phyloP scores from a whole-genome alignment of 2,329 filamentous ascomycete genomes.

The Phaeosphaeria sp. region DNA sequence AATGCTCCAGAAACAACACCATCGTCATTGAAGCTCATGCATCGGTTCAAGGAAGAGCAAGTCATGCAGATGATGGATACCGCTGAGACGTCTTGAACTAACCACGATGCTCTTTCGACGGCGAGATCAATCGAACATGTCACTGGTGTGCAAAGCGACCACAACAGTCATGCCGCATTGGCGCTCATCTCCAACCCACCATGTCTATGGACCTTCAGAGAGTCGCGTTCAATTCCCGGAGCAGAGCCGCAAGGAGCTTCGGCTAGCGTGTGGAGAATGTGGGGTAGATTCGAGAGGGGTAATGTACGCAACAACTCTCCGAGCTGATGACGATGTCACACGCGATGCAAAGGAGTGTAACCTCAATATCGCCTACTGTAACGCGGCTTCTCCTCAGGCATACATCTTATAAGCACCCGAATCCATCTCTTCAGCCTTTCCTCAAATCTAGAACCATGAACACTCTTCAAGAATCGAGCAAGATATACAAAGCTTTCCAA shows the following conservation, averaged over 20 bases:
- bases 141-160: not conserved
- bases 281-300: not conserved
- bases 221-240: not conserved
- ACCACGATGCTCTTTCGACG: not conserved
- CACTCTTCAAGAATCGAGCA: conserved; percentile 61
- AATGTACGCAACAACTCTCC: not conserved
- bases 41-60: conserved; percentile 72
- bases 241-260: not conserved
- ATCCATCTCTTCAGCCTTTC: not conserved
- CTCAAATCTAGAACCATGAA: conserved; percentile 36
- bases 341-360: not conserved
- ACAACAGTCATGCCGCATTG: not conserved
- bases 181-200: not conserved
- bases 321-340: not conserved
- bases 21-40: conserved; percentile 75
- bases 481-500: conserved; percentile 59
- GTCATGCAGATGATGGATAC: conserved; percentile 73
- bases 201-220: not conserved
- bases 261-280: not conserved
- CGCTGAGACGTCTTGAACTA: conserved; percentile 28
- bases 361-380: not conserved
- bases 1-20: conserved; percentile 58
- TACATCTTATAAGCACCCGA: not conserved
- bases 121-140: not conserved
- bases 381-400: not conserved